These are phyloP conservation scores for Phialophora chinensis DNA, from an alignment of 2,329 filamentous ascomycete genomes.

Conservation along the genomic window DNA sequence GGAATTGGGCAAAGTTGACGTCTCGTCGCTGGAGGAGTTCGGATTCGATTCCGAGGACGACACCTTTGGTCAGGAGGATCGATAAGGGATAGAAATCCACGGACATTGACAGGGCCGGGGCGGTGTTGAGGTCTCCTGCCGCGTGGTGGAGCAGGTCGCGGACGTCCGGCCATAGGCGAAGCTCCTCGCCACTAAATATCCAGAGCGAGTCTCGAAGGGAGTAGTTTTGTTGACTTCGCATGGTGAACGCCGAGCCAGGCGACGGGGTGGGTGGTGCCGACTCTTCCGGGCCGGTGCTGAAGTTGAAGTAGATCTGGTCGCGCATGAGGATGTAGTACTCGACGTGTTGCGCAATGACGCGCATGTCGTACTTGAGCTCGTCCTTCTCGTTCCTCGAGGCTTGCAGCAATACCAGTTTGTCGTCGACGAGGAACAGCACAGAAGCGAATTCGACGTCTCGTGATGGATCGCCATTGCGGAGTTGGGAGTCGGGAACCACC, in stretches of 20 bases:
- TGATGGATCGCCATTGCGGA: constrained; percentile 88
- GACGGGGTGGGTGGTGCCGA: constrained; percentile 57
- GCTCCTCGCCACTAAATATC: constrained; percentile 86
- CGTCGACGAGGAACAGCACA: constrained; percentile 94
- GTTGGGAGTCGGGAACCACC: constrained; percentile 89
- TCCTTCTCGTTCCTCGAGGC: constrained; percentile 82
- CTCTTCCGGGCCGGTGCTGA: constrained; percentile 54
- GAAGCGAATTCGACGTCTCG: constrained; percentile 93
- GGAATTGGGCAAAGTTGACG: constrained; percentile 86
- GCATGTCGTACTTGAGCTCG: constrained; percentile 97
- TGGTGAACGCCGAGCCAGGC: constrained; percentile 52
- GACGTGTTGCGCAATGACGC: constrained; percentile 91
- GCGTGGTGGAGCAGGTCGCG: constrained; percentile 79
- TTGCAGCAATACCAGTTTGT: constrained; percentile 89
- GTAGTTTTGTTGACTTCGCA: constrained; percentile 52
- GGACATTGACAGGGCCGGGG: constrained; percentile 70
- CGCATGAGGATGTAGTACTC: constrained; percentile 94
- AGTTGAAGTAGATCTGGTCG: constrained; percentile 69
- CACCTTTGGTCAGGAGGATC: constrained; percentile 83
- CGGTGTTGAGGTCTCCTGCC: constrained; percentile 46
- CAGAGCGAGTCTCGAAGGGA: constrained; percentile 85
- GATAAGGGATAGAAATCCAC: constrained; percentile 97
- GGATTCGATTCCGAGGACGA: constrained; percentile 87
- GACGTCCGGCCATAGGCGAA: constrained; percentile 88
- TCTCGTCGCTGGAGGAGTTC: constrained; percentile 93